These are phyloP conservation scores for Aphanomyces euteiches DNA, from an alignment of 352 stramenopile species.

Conservation along the genomic window DNA sequence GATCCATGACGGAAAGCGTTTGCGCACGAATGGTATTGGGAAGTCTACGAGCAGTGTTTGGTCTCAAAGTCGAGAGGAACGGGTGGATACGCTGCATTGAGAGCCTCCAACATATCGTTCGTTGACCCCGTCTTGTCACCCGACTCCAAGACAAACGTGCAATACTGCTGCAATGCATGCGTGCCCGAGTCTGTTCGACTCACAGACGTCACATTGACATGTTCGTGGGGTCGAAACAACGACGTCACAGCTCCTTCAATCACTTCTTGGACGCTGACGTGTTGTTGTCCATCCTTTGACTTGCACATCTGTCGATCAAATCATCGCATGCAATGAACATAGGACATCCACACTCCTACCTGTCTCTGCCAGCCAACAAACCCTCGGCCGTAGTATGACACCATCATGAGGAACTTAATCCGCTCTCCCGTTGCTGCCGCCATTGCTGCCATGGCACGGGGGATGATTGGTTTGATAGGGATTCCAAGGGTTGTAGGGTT, in stretches of 20 bases:
- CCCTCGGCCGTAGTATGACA: slow-evolving; percentile 62
- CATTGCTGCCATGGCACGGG: too few relatives aligned
- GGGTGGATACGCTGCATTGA: slow-evolving; percentile 52
- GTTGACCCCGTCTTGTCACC: slow-evolving; percentile 41
- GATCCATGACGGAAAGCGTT: slow-evolving; percentile 38
- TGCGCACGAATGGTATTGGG: slow-evolving; percentile 45
- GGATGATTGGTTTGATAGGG: too few relatives aligned
- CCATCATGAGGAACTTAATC: slow-evolving; percentile 30
- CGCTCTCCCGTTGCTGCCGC: not conserved
- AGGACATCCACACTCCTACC: not conserved
- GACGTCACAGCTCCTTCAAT: slow-evolving; percentile 66
- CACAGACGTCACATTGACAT: slow-evolving; percentile 78
- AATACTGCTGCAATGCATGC: slow-evolving; percentile 85
- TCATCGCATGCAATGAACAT: not conserved
- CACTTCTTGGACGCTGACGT: slow-evolving; percentile 72
- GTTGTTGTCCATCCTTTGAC: slow-evolving; percentile 45
- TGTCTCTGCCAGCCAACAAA: slow-evolving; percentile 82
- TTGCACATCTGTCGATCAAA: not conserved
- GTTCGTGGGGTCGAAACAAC: slow-evolving; percentile 41
- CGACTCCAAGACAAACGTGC: slow-evolving; percentile 54
- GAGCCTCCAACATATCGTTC: slow-evolving; percentile 42
- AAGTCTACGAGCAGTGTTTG: slow-evolving; percentile 30
- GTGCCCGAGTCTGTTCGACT: slow-evolving; percentile 81
- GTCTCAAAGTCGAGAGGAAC: too few relatives aligned
- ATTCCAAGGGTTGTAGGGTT: too few relatives aligned